Conservation (phyloP, 2,329 filamentous ascomycete species). For the Trichoderma sp. region DNA sequence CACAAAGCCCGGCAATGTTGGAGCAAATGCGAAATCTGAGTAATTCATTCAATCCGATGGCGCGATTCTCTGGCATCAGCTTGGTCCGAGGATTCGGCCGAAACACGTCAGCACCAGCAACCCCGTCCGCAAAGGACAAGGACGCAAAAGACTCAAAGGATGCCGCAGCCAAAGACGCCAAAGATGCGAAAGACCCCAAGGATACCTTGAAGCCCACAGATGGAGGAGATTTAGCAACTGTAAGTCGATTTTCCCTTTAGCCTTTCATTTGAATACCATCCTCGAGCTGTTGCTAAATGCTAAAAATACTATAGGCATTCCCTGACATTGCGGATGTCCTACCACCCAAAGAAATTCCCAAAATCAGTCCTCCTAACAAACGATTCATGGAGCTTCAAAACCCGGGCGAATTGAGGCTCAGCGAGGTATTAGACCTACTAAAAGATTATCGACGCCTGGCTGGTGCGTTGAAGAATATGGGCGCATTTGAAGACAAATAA, state of each 20-base stretch:
- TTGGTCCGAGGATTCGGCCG: slow-evolving; percentile 77
- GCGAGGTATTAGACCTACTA: slow-evolving; percentile 73
- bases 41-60: slow-evolving; percentile 81
- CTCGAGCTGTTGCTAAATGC: neutral
- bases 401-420: slow-evolving; percentile 69
- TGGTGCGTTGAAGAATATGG: slow-evolving; percentile 63
- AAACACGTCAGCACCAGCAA: slow-evolving; percentile 45
- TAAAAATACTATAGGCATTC: slow-evolving; percentile 53
- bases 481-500: slow-evolving; percentile 58
- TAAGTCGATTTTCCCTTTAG: slow-evolving; percentile 44
- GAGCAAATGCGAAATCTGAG: slow-evolving; percentile 83
- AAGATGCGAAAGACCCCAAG: slow-evolving; percentile 33
- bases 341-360: slow-evolving; percentile 58
- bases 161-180: slow-evolving; percentile 24
- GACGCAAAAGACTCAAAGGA: slow-evolving; percentile 21
- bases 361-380: slow-evolving; percentile 68
- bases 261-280: too few relatives aligned
- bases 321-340: slow-evolving; percentile 61
- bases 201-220: slow-evolving; percentile 50
- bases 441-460: slow-evolving; percentile 76
- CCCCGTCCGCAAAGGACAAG: slow-evolving; percentile 38
- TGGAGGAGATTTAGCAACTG: slow-evolving; percentile 61
- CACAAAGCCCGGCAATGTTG: slow-evolving; percentile 62
- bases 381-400: slow-evolving; percentile 74
- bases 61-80: slow-evolving; percentile 72